Base-by-base conservation (phyloP, 2,329 filamentous ascomycete genomes). In the Gyromitra esculenta region DNA sequence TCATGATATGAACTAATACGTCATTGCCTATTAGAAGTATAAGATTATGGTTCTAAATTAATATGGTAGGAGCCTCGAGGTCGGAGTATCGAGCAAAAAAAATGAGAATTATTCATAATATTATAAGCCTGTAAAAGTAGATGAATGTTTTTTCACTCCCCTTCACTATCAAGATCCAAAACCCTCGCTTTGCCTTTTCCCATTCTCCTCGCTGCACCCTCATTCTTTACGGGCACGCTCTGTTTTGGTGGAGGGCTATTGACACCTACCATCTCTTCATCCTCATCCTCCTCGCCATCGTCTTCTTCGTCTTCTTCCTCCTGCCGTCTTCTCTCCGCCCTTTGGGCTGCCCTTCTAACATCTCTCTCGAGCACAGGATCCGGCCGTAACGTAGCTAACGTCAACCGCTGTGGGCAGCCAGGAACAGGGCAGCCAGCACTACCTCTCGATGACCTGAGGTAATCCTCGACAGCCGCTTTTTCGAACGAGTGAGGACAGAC, bases 401-500 rank as follows among this genome's bases (percentile, higher is more conserved):
- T 83, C 56, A 87, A 72, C 6, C 78, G 69, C 35, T 82, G 81
- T 6, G 82, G 82, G 63, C 85, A 86, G 1, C 85, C 84, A 0
- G 85, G 85, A 62, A 84, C 85, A 56, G 84, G 82, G 15, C 80
- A 1, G 81, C 80, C 3, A 81, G 81, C 35, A 81, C 78, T n/a
- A 77, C 82, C 18, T 78, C 80, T 39, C 50, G 45, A 54, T 1
- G n/a, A n/a, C 9, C 80, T 80, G 43, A 87, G 84, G 84, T 87
- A 85, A 15, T 82, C 81, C 15, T 83, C 73, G 73, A 87, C 87
- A 0, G 86, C 86, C 1, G 80, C 76, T 18, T 82, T 84, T 79
- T 87, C 86, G 79, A 87, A 87, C 63, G 83, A 85, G 78, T 87
- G 86, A 0, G 84, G 85, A 76, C 86, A 87, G 80, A 86, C 85